Evolutionary conservation across 2,329 filamentous ascomycete genomes (phyloP).

Genomic region (Colletotrichum theobromicola): DNA sequence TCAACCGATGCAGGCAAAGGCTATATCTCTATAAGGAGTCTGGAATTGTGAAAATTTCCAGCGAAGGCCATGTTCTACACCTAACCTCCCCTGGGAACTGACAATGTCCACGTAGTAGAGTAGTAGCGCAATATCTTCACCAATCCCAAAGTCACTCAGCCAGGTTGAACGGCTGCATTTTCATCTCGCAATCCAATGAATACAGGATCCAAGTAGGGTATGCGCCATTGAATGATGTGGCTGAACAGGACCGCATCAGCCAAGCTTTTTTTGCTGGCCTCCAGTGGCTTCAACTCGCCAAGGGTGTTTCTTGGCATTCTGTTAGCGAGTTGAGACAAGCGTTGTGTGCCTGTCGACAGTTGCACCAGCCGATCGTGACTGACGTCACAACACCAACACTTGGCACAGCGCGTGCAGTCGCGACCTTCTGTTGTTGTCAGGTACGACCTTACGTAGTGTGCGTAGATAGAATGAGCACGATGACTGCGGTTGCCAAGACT

Average conservation of each 20-base stretch:
- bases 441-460: not conserved
- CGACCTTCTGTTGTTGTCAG: not conserved
- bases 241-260: constrained; percentile 11
- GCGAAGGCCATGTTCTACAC: not conserved
- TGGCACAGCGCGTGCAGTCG: not conserved
- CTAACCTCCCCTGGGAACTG: not conserved
- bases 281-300: not conserved
- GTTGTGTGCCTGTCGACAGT: not conserved
- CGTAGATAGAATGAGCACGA: not conserved
- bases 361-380: not conserved
- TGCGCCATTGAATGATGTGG: not conserved
- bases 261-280: constrained; percentile 13
- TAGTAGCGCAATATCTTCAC: not conserved
- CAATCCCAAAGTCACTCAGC: no score
- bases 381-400: constrained; percentile 3
- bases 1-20: not conserved
- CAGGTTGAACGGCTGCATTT: not conserved
- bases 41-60: not conserved
- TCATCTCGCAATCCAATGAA: rapidly evolving
- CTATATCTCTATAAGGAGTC: not conserved
- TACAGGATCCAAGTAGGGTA: rapidly evolving
- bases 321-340: not conserved
- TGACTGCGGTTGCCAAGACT: not conserved
- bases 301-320: not conserved
- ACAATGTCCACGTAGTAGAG: not conserved